Percentiles rank a stretch among this genome's conserved stretches.
Conservation (phyloP, 2,329 filamentous ascomycete species). For the Cryphonectria naterciae region DNA sequence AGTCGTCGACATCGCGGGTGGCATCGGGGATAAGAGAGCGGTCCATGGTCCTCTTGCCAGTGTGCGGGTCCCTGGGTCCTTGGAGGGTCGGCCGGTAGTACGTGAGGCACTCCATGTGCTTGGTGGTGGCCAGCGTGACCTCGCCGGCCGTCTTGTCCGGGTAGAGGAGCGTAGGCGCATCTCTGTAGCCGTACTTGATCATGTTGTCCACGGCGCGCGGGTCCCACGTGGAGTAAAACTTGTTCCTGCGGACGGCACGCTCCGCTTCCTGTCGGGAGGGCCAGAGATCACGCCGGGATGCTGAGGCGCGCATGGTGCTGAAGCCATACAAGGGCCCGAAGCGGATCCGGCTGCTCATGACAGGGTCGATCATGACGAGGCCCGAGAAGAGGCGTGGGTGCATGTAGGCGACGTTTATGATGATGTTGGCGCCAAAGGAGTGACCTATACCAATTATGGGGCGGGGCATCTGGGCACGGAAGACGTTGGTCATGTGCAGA, state of each 20-base stretch:
- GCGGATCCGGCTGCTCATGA: conserved; percentile 62
- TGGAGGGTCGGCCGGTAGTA: conserved; percentile 67
- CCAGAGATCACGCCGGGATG: conserved; percentile 79
- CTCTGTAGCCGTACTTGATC: conserved; percentile 75
- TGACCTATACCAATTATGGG: conserved; percentile 86
- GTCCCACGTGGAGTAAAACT: conserved; percentile 86
- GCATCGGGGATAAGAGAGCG: conserved; percentile 50
- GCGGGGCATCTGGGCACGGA: conserved; percentile 77
- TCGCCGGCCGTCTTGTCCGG: conserved; percentile 41
- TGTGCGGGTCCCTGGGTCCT: conserved; percentile 41
- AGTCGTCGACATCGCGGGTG: conserved; percentile 40
- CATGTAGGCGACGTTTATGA: conserved; percentile 72
- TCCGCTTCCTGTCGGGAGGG: conserved; percentile 72
- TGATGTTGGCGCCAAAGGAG: conserved; percentile 80
- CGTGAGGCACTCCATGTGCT: conserved; percentile 85
- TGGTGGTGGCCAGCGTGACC: conserved; percentile 79
- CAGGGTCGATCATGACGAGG: conserved; percentile 82
- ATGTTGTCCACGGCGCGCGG: conserved; percentile 75
- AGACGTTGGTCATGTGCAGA: conserved; percentile 81
- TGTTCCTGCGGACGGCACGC: conserved; percentile 66
- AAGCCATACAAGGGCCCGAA: conserved; percentile 40
- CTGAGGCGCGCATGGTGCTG: conserved; percentile 63
- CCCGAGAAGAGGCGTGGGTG: conserved; percentile 80
- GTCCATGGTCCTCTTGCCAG: conserved; percentile 45
- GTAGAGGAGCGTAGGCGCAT: conserved; percentile 66